phyloP scores from a whole-genome alignment of 2,329 filamentous ascomycete species.

The Penicillium freii region DNA sequence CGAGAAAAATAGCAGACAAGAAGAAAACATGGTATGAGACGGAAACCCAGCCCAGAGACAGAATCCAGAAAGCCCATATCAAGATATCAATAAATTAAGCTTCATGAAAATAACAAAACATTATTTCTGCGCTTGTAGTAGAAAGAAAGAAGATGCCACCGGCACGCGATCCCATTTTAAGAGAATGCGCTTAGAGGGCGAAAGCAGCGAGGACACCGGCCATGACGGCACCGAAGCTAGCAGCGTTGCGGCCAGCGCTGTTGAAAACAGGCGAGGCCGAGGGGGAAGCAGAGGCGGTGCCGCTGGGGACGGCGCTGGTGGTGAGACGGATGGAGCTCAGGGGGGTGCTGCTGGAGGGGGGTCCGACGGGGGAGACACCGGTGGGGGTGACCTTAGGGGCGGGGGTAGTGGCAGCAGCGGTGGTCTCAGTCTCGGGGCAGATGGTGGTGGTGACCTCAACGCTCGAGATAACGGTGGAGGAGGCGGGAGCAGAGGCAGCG shows the following conservation, averaged over 20 bases:
- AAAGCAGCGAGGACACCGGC: slow-evolving; percentile 37
- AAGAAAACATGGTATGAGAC: slow-evolving; percentile 6
- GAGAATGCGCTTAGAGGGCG: slow-evolving; percentile 32
- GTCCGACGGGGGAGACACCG: slow-evolving; percentile 10
- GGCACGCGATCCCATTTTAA: neutral
- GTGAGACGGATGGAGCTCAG: slow-evolving; percentile 4
- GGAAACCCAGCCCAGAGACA: neutral
- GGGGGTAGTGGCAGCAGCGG: slow-evolving; percentile 9
- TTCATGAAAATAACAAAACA: slow-evolving; percentile 1
- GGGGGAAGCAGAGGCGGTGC: slow-evolving; percentile 12
- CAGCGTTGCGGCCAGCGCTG: slow-evolving; percentile 32
- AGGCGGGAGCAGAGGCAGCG: neutral
- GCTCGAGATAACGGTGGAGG: slow-evolving; percentile 15
- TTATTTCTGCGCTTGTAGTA: slow-evolving; percentile 3
- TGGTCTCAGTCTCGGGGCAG: slow-evolving; percentile 23
- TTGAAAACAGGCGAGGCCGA: slow-evolving; percentile 25
- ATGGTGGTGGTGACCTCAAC: slow-evolving; percentile 24
- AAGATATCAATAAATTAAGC: slow-evolving; percentile 6
- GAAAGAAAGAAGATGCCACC: slow-evolving; percentile 2
- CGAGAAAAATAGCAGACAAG: neutral
- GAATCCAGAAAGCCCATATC: neutral
- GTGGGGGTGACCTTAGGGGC: slow-evolving; percentile 8
- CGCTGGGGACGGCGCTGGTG: slow-evolving; percentile 3
- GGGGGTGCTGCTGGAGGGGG: slow-evolving; percentile 5
- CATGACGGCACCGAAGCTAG: slow-evolving; percentile 37